Evolutionary conservation across 768 basidiomycete genomes (phyloP).

Genomic region (Rhizopogon vulgaris): DNA sequence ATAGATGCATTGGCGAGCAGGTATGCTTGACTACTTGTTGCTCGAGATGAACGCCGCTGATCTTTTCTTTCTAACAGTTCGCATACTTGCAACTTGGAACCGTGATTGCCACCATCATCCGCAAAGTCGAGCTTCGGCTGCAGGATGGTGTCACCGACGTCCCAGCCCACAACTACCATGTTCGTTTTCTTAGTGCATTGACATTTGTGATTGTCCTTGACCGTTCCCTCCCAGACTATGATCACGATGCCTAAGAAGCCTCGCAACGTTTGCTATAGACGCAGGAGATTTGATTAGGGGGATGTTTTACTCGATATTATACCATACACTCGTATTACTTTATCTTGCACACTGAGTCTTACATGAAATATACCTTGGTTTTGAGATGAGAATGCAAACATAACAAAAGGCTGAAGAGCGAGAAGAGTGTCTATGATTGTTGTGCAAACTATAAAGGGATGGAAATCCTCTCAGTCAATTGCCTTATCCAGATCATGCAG

Average conservation of each 20-base stretch:
- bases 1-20: slow-evolving; percentile 92
- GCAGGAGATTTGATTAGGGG: slow-evolving; percentile 48
- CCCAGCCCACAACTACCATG: slow-evolving; percentile 87
- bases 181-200: slow-evolving; percentile 33
- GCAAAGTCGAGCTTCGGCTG: slow-evolving; percentile 69
- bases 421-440: too few relatives aligned
- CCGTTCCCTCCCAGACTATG: slow-evolving; percentile 61
- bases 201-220: background rate
- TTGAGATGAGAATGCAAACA: too few relatives aligned
- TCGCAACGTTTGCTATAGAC: slow-evolving; percentile 57
- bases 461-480: too few relatives aligned
- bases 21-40: slow-evolving; percentile 27
- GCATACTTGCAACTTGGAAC: slow-evolving; percentile 92
- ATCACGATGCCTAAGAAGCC: slow-evolving; percentile 83
- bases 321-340: slow-evolving; percentile 1
- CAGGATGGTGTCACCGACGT: slow-evolving; percentile 43
- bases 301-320: background rate
- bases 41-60: slow-evolving; percentile 1
- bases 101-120: slow-evolving; percentile 72
- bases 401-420: too few relatives aligned
- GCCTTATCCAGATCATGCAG: too few relatives aligned
- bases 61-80: slow-evolving; percentile 45
- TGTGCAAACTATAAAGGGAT: too few relatives aligned
- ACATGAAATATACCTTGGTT: background rate
- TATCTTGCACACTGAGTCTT: slow-evolving; percentile 3